Conservation (phyloP, 768 basidiomycete genomes). For the Termitomyces sp. region DNA sequence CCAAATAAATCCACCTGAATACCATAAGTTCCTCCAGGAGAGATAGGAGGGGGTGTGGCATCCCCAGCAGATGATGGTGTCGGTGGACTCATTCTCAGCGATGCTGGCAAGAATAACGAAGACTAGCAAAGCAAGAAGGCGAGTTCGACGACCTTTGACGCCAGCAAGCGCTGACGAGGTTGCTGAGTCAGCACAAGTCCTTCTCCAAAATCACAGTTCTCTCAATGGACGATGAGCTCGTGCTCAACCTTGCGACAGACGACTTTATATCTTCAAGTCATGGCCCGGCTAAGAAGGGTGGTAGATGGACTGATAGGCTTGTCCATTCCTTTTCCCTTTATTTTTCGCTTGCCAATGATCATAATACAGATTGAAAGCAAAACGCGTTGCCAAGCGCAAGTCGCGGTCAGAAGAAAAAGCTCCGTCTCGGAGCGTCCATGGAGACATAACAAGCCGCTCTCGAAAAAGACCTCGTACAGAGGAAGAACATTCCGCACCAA, state of each 20-base stretch:
- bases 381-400: conserved; percentile 62
- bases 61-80: conserved; percentile 35
- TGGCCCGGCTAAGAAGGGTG: conserved; percentile 41
- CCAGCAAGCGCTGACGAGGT: conserved; percentile 2
- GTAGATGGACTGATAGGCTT: conserved; percentile 77
- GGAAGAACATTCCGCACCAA: conserved; percentile 16
- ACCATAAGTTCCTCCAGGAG: conserved; percentile 68
- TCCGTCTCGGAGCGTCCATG: conserved; percentile 3
- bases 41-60: conserved; percentile 56
- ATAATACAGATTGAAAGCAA: conserved; percentile 60
- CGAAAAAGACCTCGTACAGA: conserved; percentile 35
- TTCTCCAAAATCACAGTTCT: not conserved
- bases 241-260: conserved; percentile 62
- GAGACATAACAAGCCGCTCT: conserved; percentile 27
- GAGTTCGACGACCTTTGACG: not conserved
- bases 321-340: conserved; percentile 13
- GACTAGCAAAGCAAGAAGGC: not conserved
- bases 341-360: conserved; percentile 13
- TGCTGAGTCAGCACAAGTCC: conserved; percentile 21
- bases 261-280: conserved; percentile 20
- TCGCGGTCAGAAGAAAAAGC: conserved; percentile 29
- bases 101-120: not conserved
- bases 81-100: conserved; percentile 25
- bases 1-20: conserved; percentile 53
- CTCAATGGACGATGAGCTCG: conserved; percentile 66